Base-by-base conservation (phyloP, 306 rosid species). In the Dryas alaskensis region DNA sequence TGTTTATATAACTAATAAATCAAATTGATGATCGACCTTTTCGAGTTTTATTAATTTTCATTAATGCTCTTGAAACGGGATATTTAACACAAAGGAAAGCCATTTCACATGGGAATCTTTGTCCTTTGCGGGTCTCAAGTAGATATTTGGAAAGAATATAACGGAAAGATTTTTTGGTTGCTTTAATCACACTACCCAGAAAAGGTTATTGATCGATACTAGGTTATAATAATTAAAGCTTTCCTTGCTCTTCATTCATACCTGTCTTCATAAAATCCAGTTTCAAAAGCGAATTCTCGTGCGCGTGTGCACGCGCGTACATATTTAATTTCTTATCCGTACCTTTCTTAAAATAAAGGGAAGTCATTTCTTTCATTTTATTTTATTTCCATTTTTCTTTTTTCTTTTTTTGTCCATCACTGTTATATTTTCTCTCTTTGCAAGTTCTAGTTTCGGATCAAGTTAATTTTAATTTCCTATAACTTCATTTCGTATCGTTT, bases 1-100 rank as follows among this genome's bases (percentile, higher is more conserved):
- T 62, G 40, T 13, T 62, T 4, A 27, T 31, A 7, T 10, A 5
- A 31, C 60, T 31, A 50, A 8, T 10, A 51, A 37, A 14, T 50
- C 60, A 31, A 73, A 22, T 55, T 70, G 69, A 63, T n/a, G 64
- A 61, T 42, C 63, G 61, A 46, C 55, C 50, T 16, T 67, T 58
- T 73, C n/a, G 10, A 64, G 60, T 78, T 49, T 45, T 16, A 60
- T 81, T 43, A 46, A 14, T 16, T 58, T 63, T 70, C 47, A 39
- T 74, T 49, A 65, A 53, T 58, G 49, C 65, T 7, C 8, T 44
- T 40, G 39, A 55, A 63, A 16, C 13, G 50, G 22, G 27, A 10
- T 17, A 2, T 3, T 70, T 37, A 31, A 47, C 13, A 16, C 3
- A 72, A 7, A 27, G 60, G 62, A 53, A 59, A 42, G 13, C 8